phyloP scores from a whole-genome alignment of 1,284 basidiomycete species.

The Leccinum proliferum region DNA sequence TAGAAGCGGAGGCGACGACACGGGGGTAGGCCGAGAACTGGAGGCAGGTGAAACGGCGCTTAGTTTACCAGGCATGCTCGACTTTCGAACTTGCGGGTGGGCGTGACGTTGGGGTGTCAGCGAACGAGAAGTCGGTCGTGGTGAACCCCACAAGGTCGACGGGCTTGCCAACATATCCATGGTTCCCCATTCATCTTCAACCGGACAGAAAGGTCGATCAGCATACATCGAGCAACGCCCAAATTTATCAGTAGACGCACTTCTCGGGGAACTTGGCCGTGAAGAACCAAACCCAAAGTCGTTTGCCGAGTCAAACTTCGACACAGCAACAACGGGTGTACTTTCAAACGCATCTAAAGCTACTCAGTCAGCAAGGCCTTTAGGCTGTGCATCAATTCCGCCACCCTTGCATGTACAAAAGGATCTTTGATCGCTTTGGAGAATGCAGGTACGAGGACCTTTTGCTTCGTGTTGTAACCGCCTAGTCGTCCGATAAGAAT shows the following conservation, averaged over 20 bases:
- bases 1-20: slow-evolving; percentile 15
- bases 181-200: slow-evolving; percentile 21
- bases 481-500: slow-evolving; percentile 93
- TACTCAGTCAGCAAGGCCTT: slow-evolving; percentile 64
- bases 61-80: not conserved
- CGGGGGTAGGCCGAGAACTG: slow-evolving; percentile 24
- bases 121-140: slow-evolving; percentile 12
- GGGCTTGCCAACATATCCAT: slow-evolving; percentile 11
- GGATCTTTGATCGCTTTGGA: slow-evolving; percentile 85
- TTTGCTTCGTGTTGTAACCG: slow-evolving; percentile 80
- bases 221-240: not conserved
- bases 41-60: slow-evolving; percentile 12
- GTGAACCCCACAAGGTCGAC: slow-evolving; percentile 16
- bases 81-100: slow-evolving; percentile 9
- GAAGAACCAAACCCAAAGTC: slow-evolving; percentile 21
- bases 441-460: slow-evolving; percentile 96
- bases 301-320: slow-evolving; percentile 22
- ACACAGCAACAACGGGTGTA: slow-evolving; percentile 38
- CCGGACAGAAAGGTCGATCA: not conserved
- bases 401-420: slow-evolving; percentile 92
- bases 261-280: slow-evolving; percentile 11
- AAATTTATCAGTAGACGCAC: slow-evolving; percentile 7
- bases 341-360: slow-evolving; percentile 75
- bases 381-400: slow-evolving; percentile 74
- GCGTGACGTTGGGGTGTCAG: slow-evolving; percentile 17